These are phyloP conservation scores for Noccaea caerulescens DNA, from an alignment of 345 rosid species.

Conservation along the genomic window DNA sequence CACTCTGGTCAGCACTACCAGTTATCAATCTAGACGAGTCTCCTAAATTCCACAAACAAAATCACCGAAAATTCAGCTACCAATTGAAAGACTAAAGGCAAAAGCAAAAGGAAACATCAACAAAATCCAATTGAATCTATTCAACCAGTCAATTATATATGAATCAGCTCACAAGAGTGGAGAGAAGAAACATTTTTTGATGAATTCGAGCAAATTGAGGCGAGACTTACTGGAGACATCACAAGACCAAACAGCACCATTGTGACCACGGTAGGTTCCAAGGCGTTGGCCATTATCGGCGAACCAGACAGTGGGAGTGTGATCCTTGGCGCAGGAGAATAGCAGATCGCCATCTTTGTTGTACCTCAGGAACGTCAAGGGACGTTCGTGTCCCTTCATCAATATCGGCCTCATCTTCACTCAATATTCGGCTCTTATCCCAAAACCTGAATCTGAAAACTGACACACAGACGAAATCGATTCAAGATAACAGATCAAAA, in stretches of 20 bases:
- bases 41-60: conserved; percentile 48
- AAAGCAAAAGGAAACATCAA: not conserved
- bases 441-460: conserved; percentile 1
- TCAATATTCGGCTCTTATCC: not conserved
- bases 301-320: conserved; percentile 92
- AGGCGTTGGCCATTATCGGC: conserved; percentile 95
- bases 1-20: conserved; percentile 94
- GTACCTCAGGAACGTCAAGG: conserved; percentile 84
- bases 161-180: not conserved
- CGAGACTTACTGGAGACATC: conserved; percentile 69
- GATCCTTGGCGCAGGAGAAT: conserved; percentile 96
- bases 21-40: conserved; percentile 78
- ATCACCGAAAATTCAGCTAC: not conserved
- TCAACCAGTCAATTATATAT: not conserved
- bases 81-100: not conserved
- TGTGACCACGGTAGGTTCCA: conserved; percentile 97
- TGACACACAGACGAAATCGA: not conserved
- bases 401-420: conserved; percentile 81
- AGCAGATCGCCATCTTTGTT: conserved; percentile 92
- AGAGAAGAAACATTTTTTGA: not conserved
- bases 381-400: conserved; percentile 99
- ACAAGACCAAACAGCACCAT: conserved; percentile 97
- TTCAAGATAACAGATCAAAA: not conserved
- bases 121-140: not conserved
- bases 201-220: not conserved